Percentiles rank a stretch among this genome's conserved stretches.
Conservation (phyloP, 1,284 basidiomycete genomes). For the Lignosus rhinocerotis region DNA sequence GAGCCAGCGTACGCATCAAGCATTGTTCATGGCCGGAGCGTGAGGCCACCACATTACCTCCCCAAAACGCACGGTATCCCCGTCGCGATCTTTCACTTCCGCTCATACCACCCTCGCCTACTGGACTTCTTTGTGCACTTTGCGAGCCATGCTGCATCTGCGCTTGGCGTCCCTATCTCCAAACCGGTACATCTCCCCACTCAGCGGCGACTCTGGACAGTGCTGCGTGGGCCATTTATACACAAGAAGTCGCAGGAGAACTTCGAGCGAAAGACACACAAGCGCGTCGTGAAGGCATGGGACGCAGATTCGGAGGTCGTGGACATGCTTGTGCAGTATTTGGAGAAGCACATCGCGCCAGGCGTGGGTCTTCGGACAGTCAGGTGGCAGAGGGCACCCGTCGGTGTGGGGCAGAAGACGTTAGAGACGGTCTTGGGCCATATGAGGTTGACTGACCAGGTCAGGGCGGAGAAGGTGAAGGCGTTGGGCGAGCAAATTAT, state of each 20-base stretch:
- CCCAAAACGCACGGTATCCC: constrained; percentile 73
- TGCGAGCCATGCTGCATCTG: constrained; percentile 79
- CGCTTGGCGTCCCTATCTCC: constrained; percentile 83
- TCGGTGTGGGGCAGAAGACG: constrained; percentile 60
- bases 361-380: constrained; percentile 88
- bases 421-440: constrained; percentile 38
- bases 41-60: constrained; percentile 55
- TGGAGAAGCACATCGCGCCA: constrained; percentile 75
- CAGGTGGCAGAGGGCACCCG: constrained; percentile 72
- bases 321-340: constrained; percentile 81
- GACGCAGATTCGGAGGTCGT: constrained; percentile 84
- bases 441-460: constrained; percentile 25
- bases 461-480: constrained; percentile 33
- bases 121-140: constrained; percentile 88
- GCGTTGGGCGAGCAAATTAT: constrained; percentile 49
- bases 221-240: constrained; percentile 84
- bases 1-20: constrained; percentile 36
- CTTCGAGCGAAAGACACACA: constrained; percentile 86
- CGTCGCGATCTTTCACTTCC: constrained; percentile 83
- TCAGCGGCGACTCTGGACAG: constrained; percentile 83
- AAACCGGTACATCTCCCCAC: constrained; percentile 73
- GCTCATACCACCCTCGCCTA: constrained; percentile 68
- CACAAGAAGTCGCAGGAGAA: constrained; percentile 98
- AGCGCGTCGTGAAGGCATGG: constrained; percentile 87
- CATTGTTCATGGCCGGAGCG: constrained; percentile 58